A percentile compares a stretch with the other conserved stretches of the same genome.
These are phyloP conservation scores for Hypsizygus marmoreus DNA, from an alignment of 768 basidiomycete species.

Conservation along the genomic window DNA sequence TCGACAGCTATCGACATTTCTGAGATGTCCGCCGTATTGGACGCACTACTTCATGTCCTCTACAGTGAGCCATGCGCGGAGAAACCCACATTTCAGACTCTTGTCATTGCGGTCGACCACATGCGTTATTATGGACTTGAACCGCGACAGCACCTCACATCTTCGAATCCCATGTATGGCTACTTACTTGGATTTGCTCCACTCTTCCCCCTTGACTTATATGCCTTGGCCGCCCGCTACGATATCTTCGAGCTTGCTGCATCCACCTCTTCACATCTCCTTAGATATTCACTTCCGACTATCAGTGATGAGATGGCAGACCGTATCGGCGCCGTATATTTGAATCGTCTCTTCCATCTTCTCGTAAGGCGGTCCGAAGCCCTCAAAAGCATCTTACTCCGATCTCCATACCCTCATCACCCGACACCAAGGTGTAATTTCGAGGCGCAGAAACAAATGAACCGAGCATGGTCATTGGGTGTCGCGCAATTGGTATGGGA, in stretches of 20 bases:
- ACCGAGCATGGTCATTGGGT: constrained; percentile 37
- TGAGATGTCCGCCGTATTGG: not conserved
- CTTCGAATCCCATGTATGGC: not conserved
- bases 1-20: not conserved
- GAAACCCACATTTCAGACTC: no score
- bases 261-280: constrained; percentile 20
- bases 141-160: no score
- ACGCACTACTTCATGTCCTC: not conserved
- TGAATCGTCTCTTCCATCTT: constrained; percentile 26
- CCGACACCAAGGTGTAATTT: constrained; percentile 28
- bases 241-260: not conserved
- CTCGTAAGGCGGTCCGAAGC: constrained; percentile 22
- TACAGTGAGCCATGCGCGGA: not conserved
- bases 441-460: constrained; percentile 34
- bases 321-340: constrained; percentile 27
- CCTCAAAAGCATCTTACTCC: constrained; percentile 27
- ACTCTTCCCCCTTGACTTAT: constrained; percentile 22
- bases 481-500: constrained; percentile 38
- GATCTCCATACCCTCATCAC: constrained; percentile 29
- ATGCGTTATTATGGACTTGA: no score
- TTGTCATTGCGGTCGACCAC: no score
- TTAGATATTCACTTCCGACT: constrained; percentile 24
- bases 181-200: constrained; percentile 12
- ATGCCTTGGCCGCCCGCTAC: constrained; percentile 7
- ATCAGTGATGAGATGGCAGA: constrained; percentile 25